Evolutionary conservation across 441 rosid species (phyloP), one percentile per base, ranked within the genome.

Genomic region (Populus trichocarpa): DNA sequence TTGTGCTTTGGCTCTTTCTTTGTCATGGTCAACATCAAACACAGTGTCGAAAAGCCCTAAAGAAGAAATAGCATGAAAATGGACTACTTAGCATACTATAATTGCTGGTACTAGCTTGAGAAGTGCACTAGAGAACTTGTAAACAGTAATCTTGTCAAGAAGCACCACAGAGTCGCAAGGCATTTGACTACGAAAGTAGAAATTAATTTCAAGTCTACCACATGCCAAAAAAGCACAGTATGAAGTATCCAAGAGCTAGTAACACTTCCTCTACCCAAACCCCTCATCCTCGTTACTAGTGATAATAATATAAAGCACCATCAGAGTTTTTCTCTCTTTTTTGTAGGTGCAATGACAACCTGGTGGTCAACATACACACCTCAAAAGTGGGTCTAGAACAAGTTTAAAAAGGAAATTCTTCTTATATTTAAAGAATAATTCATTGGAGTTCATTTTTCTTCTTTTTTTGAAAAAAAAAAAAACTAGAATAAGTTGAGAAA

Each of bases 21-120:
- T 89, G 79, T 94, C 98, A 40, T 93, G 87, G 81, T 93, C 99
- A 10, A 96, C 96, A 67, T 96, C 99, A 84, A 94, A 94, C 42
- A 96, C 99, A 0, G 98, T 94, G 80, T 96, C 99, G 25, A 83
- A 91, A 63, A 96, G 98, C 77, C 98, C 98, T 94, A 79, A 46
- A 79, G 30, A 71, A 75, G 26, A 82, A 78, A 53, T 57, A 75
- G 28, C 14, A 25, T 59, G 42, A 73, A 81, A 80, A 81, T 42
- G 57, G 73, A 82, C 64, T 50, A 69, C 81, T 18, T 64, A 46
- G 69, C 22, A 63, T 38, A 72, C 25, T 40, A 8, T 69, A 14
- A 26, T 38, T 22, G 18, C 22, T 50, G 70, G 23, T 71, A 69
- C 38, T 38, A 42, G 75, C n/a, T 25, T 68, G 68, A 71, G 38